A percentile compares a stretch with the other conserved stretches of the same genome.
Evolutionary conservation across 805 yeast genomes (phyloP).

Genomic region (Tetrapisispora iriomotensis): DNA sequence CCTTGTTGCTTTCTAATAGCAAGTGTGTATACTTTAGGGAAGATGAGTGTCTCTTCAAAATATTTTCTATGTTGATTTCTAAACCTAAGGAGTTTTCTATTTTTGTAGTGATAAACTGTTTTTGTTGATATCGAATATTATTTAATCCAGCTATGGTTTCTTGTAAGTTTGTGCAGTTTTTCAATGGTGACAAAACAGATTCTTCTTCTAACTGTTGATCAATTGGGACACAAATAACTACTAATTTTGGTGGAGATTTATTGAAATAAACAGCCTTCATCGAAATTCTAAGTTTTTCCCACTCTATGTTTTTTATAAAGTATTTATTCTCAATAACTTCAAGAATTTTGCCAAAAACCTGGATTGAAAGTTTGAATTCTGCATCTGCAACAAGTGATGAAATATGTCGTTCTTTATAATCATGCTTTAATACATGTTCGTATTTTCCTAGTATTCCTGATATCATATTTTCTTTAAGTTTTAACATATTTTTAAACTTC

Average conservation of each 20-base stretch:
- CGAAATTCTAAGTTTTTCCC: slow-evolving; percentile 19
- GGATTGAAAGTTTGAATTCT: slow-evolving; percentile 56
- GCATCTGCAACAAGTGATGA: slow-evolving; percentile 43
- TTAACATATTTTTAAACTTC: slow-evolving; percentile 9
- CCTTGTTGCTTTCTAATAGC: slow-evolving; percentile 24
- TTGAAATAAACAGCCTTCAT: slow-evolving; percentile 12
- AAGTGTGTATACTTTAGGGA: slow-evolving; percentile 16
- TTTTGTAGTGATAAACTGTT: slow-evolving; percentile 12
- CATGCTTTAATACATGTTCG: slow-evolving; percentile 14
- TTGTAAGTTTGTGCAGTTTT: slow-evolving; percentile 5
- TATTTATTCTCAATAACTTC: slow-evolving; percentile 27
- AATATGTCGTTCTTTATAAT: slow-evolving; percentile 16
- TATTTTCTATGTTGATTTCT: slow-evolving; percentile 30
- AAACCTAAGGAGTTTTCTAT: slow-evolving; percentile 28
- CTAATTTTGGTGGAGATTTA: slow-evolving; percentile 21
- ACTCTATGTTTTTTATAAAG: slow-evolving; percentile 8
- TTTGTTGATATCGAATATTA: slow-evolving; percentile 10
- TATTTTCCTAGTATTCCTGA: slow-evolving; percentile 16
- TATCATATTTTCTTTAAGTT: slow-evolving; percentile 9
- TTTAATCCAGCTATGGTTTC: slow-evolving; percentile 11
- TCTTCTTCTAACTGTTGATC: slow-evolving; percentile 20
- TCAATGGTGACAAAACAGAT: slow-evolving; percentile 6
- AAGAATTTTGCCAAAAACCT: slow-evolving; percentile 41
- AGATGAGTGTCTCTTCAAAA: slow-evolving; percentile 27
- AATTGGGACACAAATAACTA: slow-evolving; percentile 29